These are phyloP conservation scores for Colletotrichum musae DNA, from an alignment of 2,329 filamentous ascomycete genomes.

Conservation along the genomic window DNA sequence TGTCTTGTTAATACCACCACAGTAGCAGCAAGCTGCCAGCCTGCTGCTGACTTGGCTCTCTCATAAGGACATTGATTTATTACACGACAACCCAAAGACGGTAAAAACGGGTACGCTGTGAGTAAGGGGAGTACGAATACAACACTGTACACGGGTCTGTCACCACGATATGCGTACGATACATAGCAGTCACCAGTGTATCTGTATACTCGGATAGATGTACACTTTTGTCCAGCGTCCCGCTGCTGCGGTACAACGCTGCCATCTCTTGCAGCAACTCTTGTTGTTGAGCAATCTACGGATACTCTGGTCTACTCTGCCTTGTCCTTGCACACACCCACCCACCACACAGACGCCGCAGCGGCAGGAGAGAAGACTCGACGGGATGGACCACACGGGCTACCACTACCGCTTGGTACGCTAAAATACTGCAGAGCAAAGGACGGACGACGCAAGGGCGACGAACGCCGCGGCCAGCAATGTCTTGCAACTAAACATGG, in stretches of 20 bases:
- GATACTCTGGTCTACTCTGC: no score
- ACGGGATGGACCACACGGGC: slow-evolving; percentile 6
- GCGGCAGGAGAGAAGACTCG: slow-evolving; percentile 16
- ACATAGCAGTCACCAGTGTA: no score
- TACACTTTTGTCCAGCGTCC: no score
- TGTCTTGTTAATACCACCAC: not conserved
- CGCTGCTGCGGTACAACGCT: no score
- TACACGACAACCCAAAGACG: not conserved
- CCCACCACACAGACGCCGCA: slow-evolving; percentile 12
- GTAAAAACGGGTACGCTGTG: not conserved
- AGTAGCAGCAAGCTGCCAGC: not conserved
- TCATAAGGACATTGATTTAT: not conserved
- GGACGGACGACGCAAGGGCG: slow-evolving; percentile 34
- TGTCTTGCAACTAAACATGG: slow-evolving; percentile 26
- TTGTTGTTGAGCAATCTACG: no score
- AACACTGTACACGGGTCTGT: no score
- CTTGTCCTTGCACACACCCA: no score
- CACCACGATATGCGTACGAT: no score
- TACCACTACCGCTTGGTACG: no score
- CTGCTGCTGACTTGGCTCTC: not conserved
- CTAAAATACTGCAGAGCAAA: slow-evolving; percentile 13
- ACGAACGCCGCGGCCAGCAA: slow-evolving; percentile 2
- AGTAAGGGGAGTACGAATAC: no score
- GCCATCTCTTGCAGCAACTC: no score
- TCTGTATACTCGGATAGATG: no score